Percentiles rank a stretch among this genome's conserved stretches.
phyloP scores from a whole-genome alignment of 495 filamentous ascomycete genomes.

The Sporormia fimetaria region DNA sequence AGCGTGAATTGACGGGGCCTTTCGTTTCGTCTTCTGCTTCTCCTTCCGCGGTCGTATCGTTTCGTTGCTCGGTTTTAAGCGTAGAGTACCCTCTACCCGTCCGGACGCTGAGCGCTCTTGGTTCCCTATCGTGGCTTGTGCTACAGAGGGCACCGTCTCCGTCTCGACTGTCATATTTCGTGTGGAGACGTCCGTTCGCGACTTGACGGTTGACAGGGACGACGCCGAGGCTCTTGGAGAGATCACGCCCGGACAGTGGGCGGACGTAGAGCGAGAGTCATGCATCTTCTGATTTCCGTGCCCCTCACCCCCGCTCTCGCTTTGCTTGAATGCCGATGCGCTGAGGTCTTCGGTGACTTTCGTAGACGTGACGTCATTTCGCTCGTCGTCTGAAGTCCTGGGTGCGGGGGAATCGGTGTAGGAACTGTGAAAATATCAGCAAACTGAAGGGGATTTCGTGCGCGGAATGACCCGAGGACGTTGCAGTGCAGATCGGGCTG shows the following conservation, averaged over 20 bases:
- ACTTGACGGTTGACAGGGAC: constrained; percentile 32
- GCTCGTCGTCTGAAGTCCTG: constrained; percentile 35
- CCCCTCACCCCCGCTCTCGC: constrained; percentile 51
- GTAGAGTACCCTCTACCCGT: constrained; percentile 58
- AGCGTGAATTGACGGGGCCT: constrained; percentile 57
- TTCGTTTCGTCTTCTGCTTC: constrained; percentile 65
- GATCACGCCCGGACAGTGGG: constrained; percentile 26
- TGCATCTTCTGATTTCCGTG: constrained; percentile 28
- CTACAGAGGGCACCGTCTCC: constrained; percentile 85
- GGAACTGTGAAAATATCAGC: background rate
- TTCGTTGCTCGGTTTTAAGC: constrained; percentile 79
- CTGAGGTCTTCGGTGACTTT: constrained; percentile 32
- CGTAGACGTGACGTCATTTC: constrained; percentile 34
- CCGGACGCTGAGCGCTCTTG: constrained; percentile 45
- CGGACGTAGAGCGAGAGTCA: constrained; percentile 21
- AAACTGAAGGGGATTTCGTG: too few species aligned
- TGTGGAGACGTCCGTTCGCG: constrained; percentile 61
- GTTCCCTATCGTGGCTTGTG: constrained; percentile 68
- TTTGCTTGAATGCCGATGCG: constrained; percentile 20
- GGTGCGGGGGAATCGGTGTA: background rate
- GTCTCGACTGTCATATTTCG: constrained; percentile 97
- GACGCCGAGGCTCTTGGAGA: constrained; percentile 29
- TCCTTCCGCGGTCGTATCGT: constrained; percentile 89
- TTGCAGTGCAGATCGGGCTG: background rate
- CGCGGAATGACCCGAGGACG: background rate